Base-by-base conservation (phyloP, 768 basidiomycete species). In the Boletus insuetus region DNA sequence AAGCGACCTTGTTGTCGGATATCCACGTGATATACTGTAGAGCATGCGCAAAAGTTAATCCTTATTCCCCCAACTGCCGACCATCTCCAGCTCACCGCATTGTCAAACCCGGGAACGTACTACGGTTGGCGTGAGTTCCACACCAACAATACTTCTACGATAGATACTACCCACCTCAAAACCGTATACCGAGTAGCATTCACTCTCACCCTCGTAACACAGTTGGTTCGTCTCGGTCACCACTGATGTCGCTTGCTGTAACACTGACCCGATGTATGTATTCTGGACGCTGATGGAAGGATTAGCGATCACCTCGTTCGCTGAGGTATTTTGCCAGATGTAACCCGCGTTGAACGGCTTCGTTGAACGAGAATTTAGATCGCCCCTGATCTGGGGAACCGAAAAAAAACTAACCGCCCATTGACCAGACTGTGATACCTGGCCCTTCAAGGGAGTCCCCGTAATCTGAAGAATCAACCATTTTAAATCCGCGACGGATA, bases 351-450 rank as follows among this genome's bases (percentile, higher is more conserved):
- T 82, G 72, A 89, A 92, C 12, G 93, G 93, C 82, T 87, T 57
- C 50, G 50, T 41, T 17, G 42, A 34, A 16, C 2, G 19, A 11
- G n/a, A 44, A 37, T 32, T 31, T 32, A 35, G 34, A 54, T 12
- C 49, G 43, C 46, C 38, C 44, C 40, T 24, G 37, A 16, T 49
- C 43, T 40, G 5, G 14, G 49, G 48, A 46, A 44, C 44, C 43
- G 52, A 49, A 46, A 60, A 62, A 16, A 19, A 13, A 79, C 86
- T 66, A 58, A 87, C 87, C 59, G 83, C 87, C 84, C 85, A 90
- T 70, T 96, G 93, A 24, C 82, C 89, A 14, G 86, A 89, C 68
- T 94, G 91, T 13, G 91, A 93, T 17, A 95, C 91, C 56, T 83
- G 77, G 13, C 79, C 82, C 6, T 66, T 55, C 59, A 81, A 76